A percentile compares a stretch with the other conserved stretches of the same genome.
These are phyloP conservation scores for Giardia muris DNA, from an alignment of 208 protist species.

Conservation along the genomic window DNA sequence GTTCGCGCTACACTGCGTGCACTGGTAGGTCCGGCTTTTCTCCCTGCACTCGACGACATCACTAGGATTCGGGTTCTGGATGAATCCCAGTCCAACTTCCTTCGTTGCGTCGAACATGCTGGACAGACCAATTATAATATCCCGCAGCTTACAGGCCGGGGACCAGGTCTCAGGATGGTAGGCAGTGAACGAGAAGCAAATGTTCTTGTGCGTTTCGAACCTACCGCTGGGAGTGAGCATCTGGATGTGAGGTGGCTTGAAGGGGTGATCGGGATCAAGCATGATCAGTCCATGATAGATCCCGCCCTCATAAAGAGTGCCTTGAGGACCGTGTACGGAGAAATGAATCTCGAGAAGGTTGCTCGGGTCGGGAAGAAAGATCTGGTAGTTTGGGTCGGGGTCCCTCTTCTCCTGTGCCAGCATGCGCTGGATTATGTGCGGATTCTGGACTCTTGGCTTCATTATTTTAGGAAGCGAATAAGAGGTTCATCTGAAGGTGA, in stretches of 20 bases:
- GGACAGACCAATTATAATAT: neutral
- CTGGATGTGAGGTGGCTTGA: conserved; percentile 45
- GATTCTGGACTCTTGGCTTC: neutral
- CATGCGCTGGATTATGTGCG: conserved; percentile 10
- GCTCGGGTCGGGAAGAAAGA: neutral
- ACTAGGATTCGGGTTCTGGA: neutral
- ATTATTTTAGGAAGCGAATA: conserved; percentile 15
- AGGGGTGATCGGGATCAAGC: conserved; percentile 52
- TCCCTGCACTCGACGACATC: neutral
- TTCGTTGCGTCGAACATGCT: neutral
- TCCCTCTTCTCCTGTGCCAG: neutral
- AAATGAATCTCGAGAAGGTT: conserved; percentile 56
- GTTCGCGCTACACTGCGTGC: neutral
- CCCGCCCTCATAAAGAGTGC: conserved; percentile 49
- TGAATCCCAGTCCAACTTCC: neutral
- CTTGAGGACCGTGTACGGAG: conserved; percentile 44
- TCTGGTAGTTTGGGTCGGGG: too few species aligned
- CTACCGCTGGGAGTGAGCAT: conserved; percentile 51
- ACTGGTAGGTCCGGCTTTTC: neutral
- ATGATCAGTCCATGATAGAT: conserved; percentile 50
- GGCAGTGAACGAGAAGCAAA: conserved; percentile 52
- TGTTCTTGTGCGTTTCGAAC: conserved; percentile 46
- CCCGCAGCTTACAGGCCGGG: neutral
- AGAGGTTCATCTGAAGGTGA: too few species aligned
- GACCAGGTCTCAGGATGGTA: conserved; percentile 45